Base-by-base conservation (phyloP, 163 green algal species). In the Trebouxia gelatinosa region DNA sequence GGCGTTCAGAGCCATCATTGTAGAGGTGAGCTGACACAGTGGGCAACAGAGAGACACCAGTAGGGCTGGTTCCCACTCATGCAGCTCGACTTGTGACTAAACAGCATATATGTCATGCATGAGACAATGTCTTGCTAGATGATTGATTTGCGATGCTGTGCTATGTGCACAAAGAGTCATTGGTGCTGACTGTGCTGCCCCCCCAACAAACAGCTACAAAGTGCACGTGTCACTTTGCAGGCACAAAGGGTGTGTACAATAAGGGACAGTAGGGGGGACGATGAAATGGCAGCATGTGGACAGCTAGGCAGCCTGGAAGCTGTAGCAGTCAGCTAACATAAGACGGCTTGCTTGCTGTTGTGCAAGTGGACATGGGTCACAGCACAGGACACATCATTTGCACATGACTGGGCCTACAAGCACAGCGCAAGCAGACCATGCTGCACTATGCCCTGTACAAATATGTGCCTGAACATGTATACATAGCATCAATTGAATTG, bases 261-360 rank as follows among this genome's bases (percentile, higher is more conserved):
- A 50, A 72, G 90, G 0, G 84, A 92, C 67, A 93, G 84, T 64
- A 61, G 91, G 2, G 92, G 95, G 3, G 94, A 97, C 51, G 95
- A 98, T 74, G 85, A 96, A 75, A 97, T 96, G 90, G 95, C 95
- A 17, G 95, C 95, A 1, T 98, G 95, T 75, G 95, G 95, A 6
- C 93, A 97, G 85, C 88, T 97, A 67, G 92, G 92, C 35, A 51
- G 50, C 26, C 54, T 82, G 35, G 81, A 59, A 6, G 79, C 32
- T 17, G 11, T 37, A 28, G 62, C 46, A 5, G 26, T 11, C n/a
- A n/a, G n/a, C n/a, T n/a, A n/a, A n/a, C n/a, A n/a, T n/a, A n/a
- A n/a, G n/a, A n/a, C n/a, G n/a, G n/a, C n/a, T n/a, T n/a, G n/a
- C n/a, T n/a, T n/a, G n/a, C n/a, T n/a, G n/a, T n/a, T n/a, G n/a